Evolutionary conservation across 2,329 filamentous ascomycete genomes (phyloP).

Genomic region (Penicillium nordicum): DNA sequence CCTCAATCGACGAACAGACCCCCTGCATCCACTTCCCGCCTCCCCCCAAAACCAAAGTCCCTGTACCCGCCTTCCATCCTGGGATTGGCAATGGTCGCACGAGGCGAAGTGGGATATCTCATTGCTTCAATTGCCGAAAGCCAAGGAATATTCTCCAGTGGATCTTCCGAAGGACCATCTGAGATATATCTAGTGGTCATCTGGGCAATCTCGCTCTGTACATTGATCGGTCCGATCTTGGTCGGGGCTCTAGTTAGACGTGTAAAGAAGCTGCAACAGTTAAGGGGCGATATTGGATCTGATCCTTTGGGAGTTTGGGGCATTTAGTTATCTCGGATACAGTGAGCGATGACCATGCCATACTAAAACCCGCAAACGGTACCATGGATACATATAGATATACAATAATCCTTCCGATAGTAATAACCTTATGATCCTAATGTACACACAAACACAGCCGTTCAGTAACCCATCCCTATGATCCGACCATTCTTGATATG

Average conservation of each 20-base stretch:
- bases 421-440: neutral
- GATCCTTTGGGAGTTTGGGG: constrained; percentile 48
- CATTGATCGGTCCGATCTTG: constrained; percentile 52
- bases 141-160: constrained; percentile 44
- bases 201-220: constrained; percentile 58
- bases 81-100: constrained; percentile 66
- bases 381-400: neutral
- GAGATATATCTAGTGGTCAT: constrained; percentile 54
- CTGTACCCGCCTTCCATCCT: constrained; percentile 66
- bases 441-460: neutral
- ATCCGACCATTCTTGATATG: constrained; percentile 40
- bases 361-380: neutral
- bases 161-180: constrained; percentile 27
- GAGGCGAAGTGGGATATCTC: constrained; percentile 77
- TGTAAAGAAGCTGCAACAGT: constrained; percentile 42
- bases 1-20: neutral
- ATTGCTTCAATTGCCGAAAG: constrained; percentile 66
- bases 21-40: neutral
- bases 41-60: constrained; percentile 53
- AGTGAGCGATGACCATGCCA: neutral
- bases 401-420: neutral
- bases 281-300: constrained; percentile 15
- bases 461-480: constrained; percentile 16
- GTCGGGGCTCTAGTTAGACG: constrained; percentile 51
- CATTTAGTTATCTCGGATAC: constrained; percentile 22